Evolutionary conservation across 352 stramenopile species (phyloP), one percentile per base, ranked within the genome.

Genomic region (Aphanomyces stellatus): DNA sequence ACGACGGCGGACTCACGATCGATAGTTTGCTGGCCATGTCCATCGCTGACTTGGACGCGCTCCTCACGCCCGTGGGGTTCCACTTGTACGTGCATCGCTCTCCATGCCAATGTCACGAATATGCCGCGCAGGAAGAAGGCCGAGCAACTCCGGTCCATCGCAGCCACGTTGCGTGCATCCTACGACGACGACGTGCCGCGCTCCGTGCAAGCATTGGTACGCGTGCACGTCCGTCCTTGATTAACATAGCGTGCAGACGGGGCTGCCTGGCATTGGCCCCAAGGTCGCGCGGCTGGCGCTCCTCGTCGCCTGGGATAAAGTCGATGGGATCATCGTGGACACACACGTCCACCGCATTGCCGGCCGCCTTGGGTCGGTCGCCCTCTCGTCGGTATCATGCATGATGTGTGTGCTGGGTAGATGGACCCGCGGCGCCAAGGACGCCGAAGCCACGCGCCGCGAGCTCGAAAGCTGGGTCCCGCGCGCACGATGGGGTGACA

Each of bases 291-390:
- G 83, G 31, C 74, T 92, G 17, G 76, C 88, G 27, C 61, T 79
- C 49, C 63, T 90, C 46, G 56, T 92, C 3, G 81, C 81, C 1
- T 92, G 84, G 84, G 68, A 72, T 15, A 57, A 77, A 46, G 78
- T 80, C n/a, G 72, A 85, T 60, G 84, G 84, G 1, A 73, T 92
- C 48, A 80, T 90, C 40, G 84, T 92, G 37, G 84, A 92, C 73
- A 92, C 84, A 1, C 84, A 92, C 66, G 79, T 92, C 11, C 84
- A 90, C 49, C 81, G 84, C 11, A 71, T 92, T 10, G 72, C 81
- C 0, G 71, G 84, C n/a, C 79, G 84, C 25, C 75, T 92, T 88
- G 84, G 84, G 72, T 82, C 19, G 62, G 49, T 2, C 60, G 63
- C 0, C 55, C 51, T 17, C 10, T 25, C 1, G 69, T 31, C 42